A percentile compares a stretch with the other conserved stretches of the same genome.
These are phyloP conservation scores for Asterochloris erici DNA, from an alignment of 139 green algal genomes.

Conservation along the genomic window DNA sequence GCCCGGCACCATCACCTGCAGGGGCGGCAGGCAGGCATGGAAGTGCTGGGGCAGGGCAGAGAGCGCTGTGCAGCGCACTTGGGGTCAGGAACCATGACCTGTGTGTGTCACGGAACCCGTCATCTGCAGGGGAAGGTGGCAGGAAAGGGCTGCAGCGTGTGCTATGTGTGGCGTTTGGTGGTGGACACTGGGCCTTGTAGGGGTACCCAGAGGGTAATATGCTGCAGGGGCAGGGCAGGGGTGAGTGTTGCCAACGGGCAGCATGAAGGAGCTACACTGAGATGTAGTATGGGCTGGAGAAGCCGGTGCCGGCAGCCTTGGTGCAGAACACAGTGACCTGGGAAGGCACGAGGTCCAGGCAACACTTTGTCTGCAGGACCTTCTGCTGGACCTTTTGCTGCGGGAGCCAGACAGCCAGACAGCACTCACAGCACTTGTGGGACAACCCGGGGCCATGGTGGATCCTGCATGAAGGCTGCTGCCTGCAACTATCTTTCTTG, in stretches of 20 bases:
- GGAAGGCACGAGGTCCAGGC: neutral
- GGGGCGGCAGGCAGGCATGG: too few species aligned
- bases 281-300: too few species aligned
- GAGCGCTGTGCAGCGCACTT: too few species aligned
- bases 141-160: too few species aligned
- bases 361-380: neutral
- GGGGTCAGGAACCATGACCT: too few species aligned
- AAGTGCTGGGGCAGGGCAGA: too few species aligned
- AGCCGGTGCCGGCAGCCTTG: neutral
- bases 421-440: neutral
- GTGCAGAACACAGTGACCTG: neutral
- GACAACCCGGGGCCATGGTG: neutral
- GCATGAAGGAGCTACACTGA: too few species aligned
- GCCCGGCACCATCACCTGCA: slow-evolving; percentile 17
- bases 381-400: neutral
- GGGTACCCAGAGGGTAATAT: too few species aligned
- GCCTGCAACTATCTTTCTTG: neutral
- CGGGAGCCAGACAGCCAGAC: neutral
- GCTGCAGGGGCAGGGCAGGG: neutral
- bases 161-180: too few species aligned
- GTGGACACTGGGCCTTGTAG: too few species aligned
- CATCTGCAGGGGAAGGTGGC: too few species aligned
- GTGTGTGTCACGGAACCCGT: too few species aligned
- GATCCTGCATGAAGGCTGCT: neutral
- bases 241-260: neutral